Evolutionary conservation across 78 protist species (phyloP), one percentile per base, ranked within the genome.

Genomic region (Dictyostelium citrinum): DNA sequence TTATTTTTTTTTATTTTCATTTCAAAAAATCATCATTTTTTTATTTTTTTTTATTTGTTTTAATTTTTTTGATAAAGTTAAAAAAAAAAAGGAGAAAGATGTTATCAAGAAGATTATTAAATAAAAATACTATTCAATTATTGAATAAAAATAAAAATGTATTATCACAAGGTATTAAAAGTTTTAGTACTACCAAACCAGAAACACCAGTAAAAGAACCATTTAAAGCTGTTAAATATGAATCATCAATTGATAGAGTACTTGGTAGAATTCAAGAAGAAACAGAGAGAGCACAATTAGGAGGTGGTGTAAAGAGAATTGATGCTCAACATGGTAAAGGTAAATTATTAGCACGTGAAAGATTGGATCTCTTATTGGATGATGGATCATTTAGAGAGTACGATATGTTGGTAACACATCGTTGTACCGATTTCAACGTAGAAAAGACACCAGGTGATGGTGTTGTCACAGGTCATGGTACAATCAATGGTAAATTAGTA

Each of bases 321-420:
- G 72, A 86, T 22, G 82, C 43, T 31, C 96, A 93, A 79, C 96
- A 93, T 58, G 85, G 76, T 27, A 93, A 93, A 20, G 98, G 98
- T 33, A 98, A 98, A 60, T 97, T 99, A 29, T 98, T 99, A 16
- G 99, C 99, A 5, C 91, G 99, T 49, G 99, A 99, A 97, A 95
- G 99, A 8, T 16, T 99, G 29, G 96, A 95, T 39, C 60, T 99
- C 9, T 71, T 99, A 6, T 91, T 98, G 35, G 99, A 99, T 91
- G 55, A 24, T 24, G 98, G 96, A 37, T 83, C 98, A 20, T 99
- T 99, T 90, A 90, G 97, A 20, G 99, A 98, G 70, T 91, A 74
- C 10, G 99, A 98, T 86, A 90, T 77, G 97, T 95, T 98, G 79
- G 96, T 90, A 17, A 92, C 95, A 60, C 99, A 99, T 95, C 91